These are phyloP conservation scores for Pythium brassicae DNA, from an alignment of 352 stramenopile species.

Conservation along the genomic window DNA sequence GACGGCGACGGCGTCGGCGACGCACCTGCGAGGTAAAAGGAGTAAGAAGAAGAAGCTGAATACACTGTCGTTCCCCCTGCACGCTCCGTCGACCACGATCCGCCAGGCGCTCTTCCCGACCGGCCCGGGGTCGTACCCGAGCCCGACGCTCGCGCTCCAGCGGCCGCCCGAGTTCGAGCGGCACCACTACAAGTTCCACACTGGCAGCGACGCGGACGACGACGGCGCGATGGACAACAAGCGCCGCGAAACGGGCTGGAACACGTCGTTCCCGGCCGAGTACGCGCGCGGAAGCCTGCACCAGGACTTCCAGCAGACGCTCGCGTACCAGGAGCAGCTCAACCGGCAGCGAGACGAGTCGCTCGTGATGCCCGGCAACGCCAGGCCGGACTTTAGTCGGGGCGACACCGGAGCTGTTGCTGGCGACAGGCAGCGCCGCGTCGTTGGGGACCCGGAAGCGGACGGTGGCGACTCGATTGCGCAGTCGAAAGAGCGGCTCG, in stretches of 20 bases:
- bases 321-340: constrained; percentile 57
- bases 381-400: no score
- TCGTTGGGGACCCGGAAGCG: neutral
- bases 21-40: constrained; percentile 11
- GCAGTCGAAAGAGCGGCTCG: constrained; percentile 26
- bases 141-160: constrained; percentile 20
- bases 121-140: constrained; percentile 37
- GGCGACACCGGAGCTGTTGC: neutral
- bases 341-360: constrained; percentile 21
- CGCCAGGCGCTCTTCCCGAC: constrained; percentile 39
- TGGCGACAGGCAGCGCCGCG: neutral
- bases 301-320: constrained; percentile 43
- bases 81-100: constrained; percentile 30
- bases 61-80: constrained; percentile 23
- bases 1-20: constrained; percentile 9
- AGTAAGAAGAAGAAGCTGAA: constrained; percentile 26
- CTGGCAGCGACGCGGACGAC: constrained; percentile 2
- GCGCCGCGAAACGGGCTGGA: constrained; percentile 66
- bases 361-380: neutral
- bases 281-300: constrained; percentile 35
- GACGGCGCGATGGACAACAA: constrained; percentile 17
- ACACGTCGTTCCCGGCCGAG: constrained; percentile 62
- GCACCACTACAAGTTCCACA: constrained; percentile 9
- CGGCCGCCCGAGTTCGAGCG: constrained; percentile 14
- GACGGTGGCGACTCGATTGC: neutral